Conservation (phyloP, 495 filamentous ascomycete species). For the Polyplosphaeria fusca region DNA sequence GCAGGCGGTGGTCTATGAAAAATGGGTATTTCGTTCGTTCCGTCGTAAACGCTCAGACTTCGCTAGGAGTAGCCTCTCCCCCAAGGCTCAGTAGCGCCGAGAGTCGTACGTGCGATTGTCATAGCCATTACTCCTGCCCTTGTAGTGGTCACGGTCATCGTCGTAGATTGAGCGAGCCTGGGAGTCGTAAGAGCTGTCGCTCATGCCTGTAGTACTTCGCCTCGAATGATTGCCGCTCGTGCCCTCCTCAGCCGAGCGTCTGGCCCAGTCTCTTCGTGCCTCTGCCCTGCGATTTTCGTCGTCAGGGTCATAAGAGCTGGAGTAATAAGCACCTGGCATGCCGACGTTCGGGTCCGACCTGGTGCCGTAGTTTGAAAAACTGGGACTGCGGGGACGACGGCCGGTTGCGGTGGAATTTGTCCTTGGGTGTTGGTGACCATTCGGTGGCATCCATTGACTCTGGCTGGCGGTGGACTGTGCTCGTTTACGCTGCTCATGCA, state of each 20-base stretch:
- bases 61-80: too few species aligned
- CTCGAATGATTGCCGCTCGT: neutral
- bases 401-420: conserved; percentile 21
- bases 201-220: conserved; percentile 11
- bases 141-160: conserved; percentile 24
- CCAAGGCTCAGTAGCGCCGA: conserved; percentile 13
- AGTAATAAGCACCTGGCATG: conserved; percentile 21
- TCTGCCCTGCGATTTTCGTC: conserved; percentile 30
- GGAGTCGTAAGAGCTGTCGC: conserved; percentile 20
- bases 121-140: conserved; percentile 13
- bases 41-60: conserved; percentile 7
- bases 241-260: conserved; percentile 31
- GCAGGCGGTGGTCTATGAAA: neutral
- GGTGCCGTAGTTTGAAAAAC: conserved; percentile 25
- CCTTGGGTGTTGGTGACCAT: conserved; percentile 19
- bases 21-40: conserved; percentile 3
- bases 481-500: conserved; percentile 15
- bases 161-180: conserved; percentile 25
- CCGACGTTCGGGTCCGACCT: conserved; percentile 29
- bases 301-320: conserved; percentile 26
- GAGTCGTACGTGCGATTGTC: conserved; percentile 23
- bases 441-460: conserved; percentile 17
- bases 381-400: conserved; percentile 28
- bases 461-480: conserved; percentile 28
- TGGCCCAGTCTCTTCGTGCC: conserved; percentile 29